These are phyloP conservation scores for Ceratonia siliqua DNA, from an alignment of 306 rosid genomes.

Conservation along the genomic window DNA sequence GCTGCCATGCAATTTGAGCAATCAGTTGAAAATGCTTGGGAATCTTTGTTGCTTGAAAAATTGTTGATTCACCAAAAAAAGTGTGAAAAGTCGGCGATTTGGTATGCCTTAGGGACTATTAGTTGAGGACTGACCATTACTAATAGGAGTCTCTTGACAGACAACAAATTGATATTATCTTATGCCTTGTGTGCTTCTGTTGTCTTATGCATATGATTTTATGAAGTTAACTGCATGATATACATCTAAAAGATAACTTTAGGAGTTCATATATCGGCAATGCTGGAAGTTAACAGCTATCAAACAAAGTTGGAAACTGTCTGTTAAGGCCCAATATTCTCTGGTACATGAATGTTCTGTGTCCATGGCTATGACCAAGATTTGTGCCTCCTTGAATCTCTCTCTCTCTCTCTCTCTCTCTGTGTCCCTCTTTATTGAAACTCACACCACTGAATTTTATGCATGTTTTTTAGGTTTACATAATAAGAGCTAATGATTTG, in stretches of 20 bases:
- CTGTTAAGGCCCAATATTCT: neutral
- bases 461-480: constrained; percentile 56
- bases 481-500: constrained; percentile 55
- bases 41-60: neutral
- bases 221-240: neutral
- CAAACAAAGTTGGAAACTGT: neutral
- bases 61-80: neutral
- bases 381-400: neutral
- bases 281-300: neutral
- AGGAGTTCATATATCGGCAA: neutral
- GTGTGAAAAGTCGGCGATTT: neutral
- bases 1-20: neutral
- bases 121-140: neutral
- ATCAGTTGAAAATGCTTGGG: neutral
- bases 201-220: neutral
- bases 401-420: neutral
- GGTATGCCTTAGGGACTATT: neutral
- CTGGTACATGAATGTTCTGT: neutral
- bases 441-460: neutral
- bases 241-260: constrained; percentile 11
- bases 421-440: constrained; percentile 4
- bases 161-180: neutral
- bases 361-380: neutral
- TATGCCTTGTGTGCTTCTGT: neutral
- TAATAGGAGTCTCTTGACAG: neutral